Conservation (phyloP, 352 stramenopile genomes). For the Phytopythium litorale region DNA sequence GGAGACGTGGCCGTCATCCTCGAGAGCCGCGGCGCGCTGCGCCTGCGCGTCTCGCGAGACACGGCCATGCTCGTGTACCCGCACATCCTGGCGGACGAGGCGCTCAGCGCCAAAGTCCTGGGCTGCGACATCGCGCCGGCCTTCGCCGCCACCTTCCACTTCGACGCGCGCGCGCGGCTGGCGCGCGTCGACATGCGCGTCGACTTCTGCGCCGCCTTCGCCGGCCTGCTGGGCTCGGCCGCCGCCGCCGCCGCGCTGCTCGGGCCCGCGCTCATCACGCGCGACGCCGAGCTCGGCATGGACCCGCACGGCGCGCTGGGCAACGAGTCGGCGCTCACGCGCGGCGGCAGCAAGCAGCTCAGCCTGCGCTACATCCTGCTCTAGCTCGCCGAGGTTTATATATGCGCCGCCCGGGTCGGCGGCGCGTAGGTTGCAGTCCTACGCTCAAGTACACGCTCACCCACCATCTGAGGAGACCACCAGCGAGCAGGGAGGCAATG, state of each 20-base stretch:
- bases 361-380: slow-evolving; percentile 72
- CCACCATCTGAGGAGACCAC: not conserved
- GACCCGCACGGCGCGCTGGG: slow-evolving; percentile 41
- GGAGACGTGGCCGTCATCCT: slow-evolving; percentile 30
- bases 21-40: slow-evolving; percentile 27
- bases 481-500: not conserved
- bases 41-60: slow-evolving; percentile 58
- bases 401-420: not conserved
- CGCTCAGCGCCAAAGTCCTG: slow-evolving; percentile 43
- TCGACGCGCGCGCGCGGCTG: slow-evolving; percentile 44
- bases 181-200: slow-evolving; percentile 51
- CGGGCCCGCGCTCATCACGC: slow-evolving; percentile 45
- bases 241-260: slow-evolving; percentile 32
- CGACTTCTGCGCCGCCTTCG: slow-evolving; percentile 56
- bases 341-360: slow-evolving; percentile 52
- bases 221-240: slow-evolving; percentile 31
- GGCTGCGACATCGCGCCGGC: slow-evolving; percentile 56
- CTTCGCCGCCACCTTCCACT: slow-evolving; percentile 48
- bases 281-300: slow-evolving; percentile 49
- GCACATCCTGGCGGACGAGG: slow-evolving; percentile 51
- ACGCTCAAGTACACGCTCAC: not conserved
- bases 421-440: not conserved
- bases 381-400: slow-evolving; percentile 12
- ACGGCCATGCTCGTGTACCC: slow-evolving; percentile 70
- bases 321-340: slow-evolving; percentile 20